Percentiles rank a stretch among this genome's conserved stretches.
Evolutionary conservation across 495 filamentous ascomycete genomes (phyloP).

Genomic region (Hyaloscypha bicolor): DNA sequence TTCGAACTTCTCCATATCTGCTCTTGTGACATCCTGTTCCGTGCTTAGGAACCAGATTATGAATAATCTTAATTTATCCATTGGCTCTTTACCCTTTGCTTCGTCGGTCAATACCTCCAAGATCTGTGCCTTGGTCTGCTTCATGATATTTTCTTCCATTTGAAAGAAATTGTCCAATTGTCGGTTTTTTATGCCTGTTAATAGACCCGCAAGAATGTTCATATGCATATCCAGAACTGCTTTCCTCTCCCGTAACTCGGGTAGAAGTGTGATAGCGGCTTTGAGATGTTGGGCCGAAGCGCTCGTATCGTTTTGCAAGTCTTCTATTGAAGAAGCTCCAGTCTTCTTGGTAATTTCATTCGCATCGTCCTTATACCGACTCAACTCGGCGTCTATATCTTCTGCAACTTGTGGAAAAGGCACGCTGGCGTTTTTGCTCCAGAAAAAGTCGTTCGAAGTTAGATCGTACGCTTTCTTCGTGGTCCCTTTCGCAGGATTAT

Average conservation of each 20-base stretch:
- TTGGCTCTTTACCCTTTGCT: slow-evolving; percentile 78
- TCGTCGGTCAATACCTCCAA: slow-evolving; percentile 82
- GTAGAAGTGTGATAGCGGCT: slow-evolving; percentile 88
- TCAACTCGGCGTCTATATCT: slow-evolving; percentile 90
- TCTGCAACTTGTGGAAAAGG: slow-evolving; percentile 97
- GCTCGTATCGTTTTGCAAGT: slow-evolving; percentile 86
- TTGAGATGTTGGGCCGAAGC: slow-evolving; percentile 93
- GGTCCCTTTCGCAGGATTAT: slow-evolving; percentile 66
- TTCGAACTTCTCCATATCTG: slow-evolving; percentile 86
- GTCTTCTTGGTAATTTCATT: slow-evolving; percentile 94
- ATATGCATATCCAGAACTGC: slow-evolving; percentile 96
- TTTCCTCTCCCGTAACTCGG: slow-evolving; percentile 91
- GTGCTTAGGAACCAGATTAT: slow-evolving; percentile 98
- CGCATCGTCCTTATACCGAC: slow-evolving; percentile 93
- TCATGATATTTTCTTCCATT: slow-evolving; percentile 90
- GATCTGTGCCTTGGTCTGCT: slow-evolving; percentile 88
- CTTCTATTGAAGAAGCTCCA: slow-evolving; percentile 89
- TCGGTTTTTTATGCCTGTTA: slow-evolving; percentile 90
- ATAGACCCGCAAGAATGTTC: slow-evolving; percentile 88
- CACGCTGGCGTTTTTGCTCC: slow-evolving; percentile 87
- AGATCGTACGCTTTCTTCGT: slow-evolving; percentile 89
- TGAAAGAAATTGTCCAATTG: slow-evolving; percentile 97
- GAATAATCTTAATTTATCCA: slow-evolving; percentile 90
- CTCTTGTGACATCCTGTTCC: slow-evolving; percentile 80
- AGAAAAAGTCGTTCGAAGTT: slow-evolving; percentile 93